Conservation (phyloP, 2,329 filamentous ascomycete species). For the Cercospora sesami region DNA sequence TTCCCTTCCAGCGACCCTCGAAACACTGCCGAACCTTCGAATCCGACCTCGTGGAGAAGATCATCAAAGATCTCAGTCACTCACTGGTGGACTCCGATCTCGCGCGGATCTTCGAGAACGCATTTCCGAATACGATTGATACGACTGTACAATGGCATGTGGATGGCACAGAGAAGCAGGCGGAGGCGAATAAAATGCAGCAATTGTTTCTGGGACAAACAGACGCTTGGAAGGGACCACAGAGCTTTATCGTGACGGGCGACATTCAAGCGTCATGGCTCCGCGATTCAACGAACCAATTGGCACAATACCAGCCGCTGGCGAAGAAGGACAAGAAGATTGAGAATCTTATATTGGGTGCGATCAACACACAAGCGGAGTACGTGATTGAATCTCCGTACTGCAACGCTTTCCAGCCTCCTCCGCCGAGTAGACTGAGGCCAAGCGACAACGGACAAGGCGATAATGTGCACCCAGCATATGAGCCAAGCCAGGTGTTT, state of each 20-base stretch:
- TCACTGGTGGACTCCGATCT: slow-evolving; percentile 83
- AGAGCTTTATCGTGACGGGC: slow-evolving; percentile 91
- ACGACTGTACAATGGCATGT: slow-evolving; percentile 89
- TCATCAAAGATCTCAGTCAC: slow-evolving; percentile 78
- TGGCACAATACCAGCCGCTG: slow-evolving; percentile 83
- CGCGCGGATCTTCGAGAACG: slow-evolving; percentile 89
- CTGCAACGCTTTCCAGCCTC: slow-evolving; percentile 97
- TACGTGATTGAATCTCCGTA: slow-evolving; percentile 94
- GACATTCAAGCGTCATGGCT: slow-evolving; percentile 87
- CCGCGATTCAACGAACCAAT: slow-evolving; percentile 88
- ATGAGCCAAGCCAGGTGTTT: slow-evolving; percentile 82
- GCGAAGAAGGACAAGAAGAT: slow-evolving; percentile 79
- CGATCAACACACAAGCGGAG: slow-evolving; percentile 93
- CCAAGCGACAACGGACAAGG: slow-evolving; percentile 76
- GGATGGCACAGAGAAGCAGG: slow-evolving; percentile 53
- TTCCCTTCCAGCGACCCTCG: slow-evolving; percentile 85
- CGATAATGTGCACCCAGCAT: slow-evolving; percentile 80
- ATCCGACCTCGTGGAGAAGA: slow-evolving; percentile 80
- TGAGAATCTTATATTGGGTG: slow-evolving; percentile 78
- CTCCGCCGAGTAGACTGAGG: slow-evolving; percentile 73
- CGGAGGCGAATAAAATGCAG: slow-evolving; percentile 42
- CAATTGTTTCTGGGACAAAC: slow-evolving; percentile 29
- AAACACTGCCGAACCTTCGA: slow-evolving; percentile 83
- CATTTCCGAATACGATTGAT: slow-evolving; percentile 72
- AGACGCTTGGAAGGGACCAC: slow-evolving; percentile 70